Base-by-base conservation (phyloP, 371 early-diverging fungal species). In the Haplosporangium sp. region DNA sequence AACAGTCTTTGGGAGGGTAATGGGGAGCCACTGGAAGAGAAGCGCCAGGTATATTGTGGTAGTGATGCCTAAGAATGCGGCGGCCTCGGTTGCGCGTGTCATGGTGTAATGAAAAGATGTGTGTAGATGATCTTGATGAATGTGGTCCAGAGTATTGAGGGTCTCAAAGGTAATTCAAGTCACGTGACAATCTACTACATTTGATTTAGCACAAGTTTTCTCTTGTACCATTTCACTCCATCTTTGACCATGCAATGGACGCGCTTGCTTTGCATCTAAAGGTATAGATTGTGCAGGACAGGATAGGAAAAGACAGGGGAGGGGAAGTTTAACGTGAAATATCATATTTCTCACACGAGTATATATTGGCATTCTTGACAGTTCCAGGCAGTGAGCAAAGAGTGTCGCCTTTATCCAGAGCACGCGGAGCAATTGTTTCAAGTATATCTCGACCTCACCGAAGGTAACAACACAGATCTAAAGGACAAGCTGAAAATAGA, bases 1-100 rank as follows among this genome's bases (percentile, higher is more conserved):
- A 37, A 90, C 69, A 10, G 76, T 84, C 52, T 87, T 77, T 45
- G 90, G 86, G 16, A 90, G 72, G 36, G 82, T 67, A 60, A 82
- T 74, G 61, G 89, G 88, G 37, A 90, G 43, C 59, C 85, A 52
- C 51, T 86, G 86, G 67, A 89, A 82, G 41, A 83, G 86, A n/a
- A 86, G 70, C 14, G 83, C 73, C 2, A 87, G 45, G 70, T 89
- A 90, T 40, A 84, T 53, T 16, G 74, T 71, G 48, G 80, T 63
- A 18, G 80, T 72, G 59, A 88, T 77, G 55, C 81, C 86, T 20
- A 83, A 69, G 60, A 80, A 69, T 12, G 84, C 82, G 55, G 83
- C 84, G 38, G 89, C 82, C 80, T 91, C 87, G 48, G 87, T 87
- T 48, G 90, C 90, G 84, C 89, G 82, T 14, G 90, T 89, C 91